Conservation (phyloP, 257 asterid genomes). For the Vinca minor region DNA sequence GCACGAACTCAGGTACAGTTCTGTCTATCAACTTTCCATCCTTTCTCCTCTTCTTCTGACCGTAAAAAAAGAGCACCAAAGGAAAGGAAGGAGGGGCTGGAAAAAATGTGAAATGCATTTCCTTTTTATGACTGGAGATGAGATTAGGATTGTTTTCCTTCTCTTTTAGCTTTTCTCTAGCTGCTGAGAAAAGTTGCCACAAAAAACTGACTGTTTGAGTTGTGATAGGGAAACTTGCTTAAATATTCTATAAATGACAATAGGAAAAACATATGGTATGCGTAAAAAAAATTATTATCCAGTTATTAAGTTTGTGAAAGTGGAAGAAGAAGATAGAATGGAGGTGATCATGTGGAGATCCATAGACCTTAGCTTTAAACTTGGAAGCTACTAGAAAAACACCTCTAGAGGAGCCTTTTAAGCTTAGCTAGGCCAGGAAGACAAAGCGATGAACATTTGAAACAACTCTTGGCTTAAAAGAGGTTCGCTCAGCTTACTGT, state of each 20-base stretch:
- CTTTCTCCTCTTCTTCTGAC: background rate
- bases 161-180: background rate
- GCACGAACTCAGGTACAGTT: constrained; percentile 77
- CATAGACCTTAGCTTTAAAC: too few species aligned
- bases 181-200: background rate
- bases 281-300: background rate
- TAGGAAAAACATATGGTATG: background rate
- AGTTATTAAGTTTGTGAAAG: background rate
- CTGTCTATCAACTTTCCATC: background rate
- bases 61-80: too few species aligned
- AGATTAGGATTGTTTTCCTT: background rate
- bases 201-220: background rate
- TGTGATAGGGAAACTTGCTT: background rate
- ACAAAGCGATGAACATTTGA: background rate
- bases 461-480: background rate
- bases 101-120: background rate
- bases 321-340: background rate
- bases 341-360: background rate
- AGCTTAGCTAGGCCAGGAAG: background rate
- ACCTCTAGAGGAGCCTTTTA: background rate
- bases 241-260: too few species aligned
- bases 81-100: background rate
- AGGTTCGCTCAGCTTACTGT: background rate
- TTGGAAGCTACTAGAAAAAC: background rate
- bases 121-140: background rate